Evolutionary conservation across 306 rosid genomes (phyloP), one percentile per base, ranked within the genome.

Genomic region (peach (Prunus persica)): DNA sequence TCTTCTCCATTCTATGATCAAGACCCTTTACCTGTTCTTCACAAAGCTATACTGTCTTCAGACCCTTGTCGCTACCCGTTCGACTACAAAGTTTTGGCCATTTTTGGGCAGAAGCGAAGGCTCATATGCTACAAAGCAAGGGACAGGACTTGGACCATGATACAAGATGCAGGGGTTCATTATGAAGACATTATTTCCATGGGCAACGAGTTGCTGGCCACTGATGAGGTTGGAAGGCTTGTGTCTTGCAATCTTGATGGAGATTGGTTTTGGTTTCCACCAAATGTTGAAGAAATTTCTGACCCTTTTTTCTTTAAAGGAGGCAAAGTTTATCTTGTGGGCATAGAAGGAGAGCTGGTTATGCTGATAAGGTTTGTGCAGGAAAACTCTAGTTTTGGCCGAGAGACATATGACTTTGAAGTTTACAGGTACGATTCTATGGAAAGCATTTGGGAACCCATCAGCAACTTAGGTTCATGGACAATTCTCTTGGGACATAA

Each of bases 1-100:
- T 32, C 69, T 43, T 34, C 50, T 18, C 25, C 18, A 18, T 65
- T 65, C 28, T 30, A 63, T 14, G n/a, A 65, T 11, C 69, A 65
- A 19, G 69, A 34, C 69, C 49, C 67, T 63, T 28, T 43, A 15
- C 45, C 5, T 30, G 67, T 63, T 63, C 24, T 63, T 7, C 76
- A 73, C 76, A 73, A 73, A 47, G 77, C 68, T 50, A n/a, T 73
- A 46, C 19, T 73, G 5, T 73, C 68, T 6, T 3, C 77, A 5
- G 28, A 73, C n/a, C 77, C 77, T 10, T 58, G 25, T 10, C 2
- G 7, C 27, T 0, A 45, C 43, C 57, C 68, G 0, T 14, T 15
- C 2, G 68, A 45, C 50, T 73, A 43, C 57, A 43, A 18, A 41
- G 68, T 73, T 20, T 8, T 60, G 25, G 67, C 68, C 1, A 45